A percentile compares a stretch with the other conserved stretches of the same genome.
Conservation (phyloP, 2,329 filamentous ascomycete genomes). For the Magnaporthiopsis incrustans region DNA sequence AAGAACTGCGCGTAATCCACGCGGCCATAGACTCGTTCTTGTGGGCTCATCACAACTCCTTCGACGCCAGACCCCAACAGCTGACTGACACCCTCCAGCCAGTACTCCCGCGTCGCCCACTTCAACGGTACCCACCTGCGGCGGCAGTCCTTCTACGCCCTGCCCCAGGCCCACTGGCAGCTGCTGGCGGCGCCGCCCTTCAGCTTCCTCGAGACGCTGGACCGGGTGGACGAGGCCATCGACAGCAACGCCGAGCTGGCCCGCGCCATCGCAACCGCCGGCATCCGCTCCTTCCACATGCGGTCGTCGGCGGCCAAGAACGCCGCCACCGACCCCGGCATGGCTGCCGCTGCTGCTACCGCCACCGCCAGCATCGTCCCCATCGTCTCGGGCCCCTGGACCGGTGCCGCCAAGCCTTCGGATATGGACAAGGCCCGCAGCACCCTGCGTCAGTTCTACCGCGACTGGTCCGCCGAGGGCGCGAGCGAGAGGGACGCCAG, state of each 20-base stretch:
- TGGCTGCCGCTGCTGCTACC: not conserved
- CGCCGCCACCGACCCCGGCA: not conserved
- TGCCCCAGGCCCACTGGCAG: constrained; percentile 77
- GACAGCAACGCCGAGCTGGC: constrained; percentile 81
- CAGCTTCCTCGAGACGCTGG: constrained; percentile 70
- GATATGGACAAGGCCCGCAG: constrained; percentile 90
- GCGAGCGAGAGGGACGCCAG: constrained; percentile 64
- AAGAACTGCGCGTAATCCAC: constrained; percentile 74
- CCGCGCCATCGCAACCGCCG: constrained; percentile 64
- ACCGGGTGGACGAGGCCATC: constrained; percentile 77
- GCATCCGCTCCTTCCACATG: constrained; percentile 58
- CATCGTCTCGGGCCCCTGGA: constrained; percentile 55
- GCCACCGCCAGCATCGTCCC: constrained; percentile 24
- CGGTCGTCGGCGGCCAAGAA: not conserved
- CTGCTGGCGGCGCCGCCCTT: constrained; percentile 77
- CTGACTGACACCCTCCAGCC: constrained; percentile 37
- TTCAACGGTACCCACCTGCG: constrained; percentile 86
- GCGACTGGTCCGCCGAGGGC: constrained; percentile 86
- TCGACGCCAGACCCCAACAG: not conserved
- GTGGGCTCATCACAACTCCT: constrained; percentile 42
- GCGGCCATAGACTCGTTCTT: constrained; percentile 81
- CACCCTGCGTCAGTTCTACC: constrained; percentile 86
- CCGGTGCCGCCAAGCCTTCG: constrained; percentile 57
- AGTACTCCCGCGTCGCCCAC: constrained; percentile 79
- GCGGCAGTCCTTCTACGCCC: constrained; percentile 85